A percentile compares a stretch with the other conserved stretches of the same genome.
These are phyloP conservation scores for Malassezia yamatoensis DNA, from an alignment of 1,284 basidiomycete genomes.

Conservation along the genomic window DNA sequence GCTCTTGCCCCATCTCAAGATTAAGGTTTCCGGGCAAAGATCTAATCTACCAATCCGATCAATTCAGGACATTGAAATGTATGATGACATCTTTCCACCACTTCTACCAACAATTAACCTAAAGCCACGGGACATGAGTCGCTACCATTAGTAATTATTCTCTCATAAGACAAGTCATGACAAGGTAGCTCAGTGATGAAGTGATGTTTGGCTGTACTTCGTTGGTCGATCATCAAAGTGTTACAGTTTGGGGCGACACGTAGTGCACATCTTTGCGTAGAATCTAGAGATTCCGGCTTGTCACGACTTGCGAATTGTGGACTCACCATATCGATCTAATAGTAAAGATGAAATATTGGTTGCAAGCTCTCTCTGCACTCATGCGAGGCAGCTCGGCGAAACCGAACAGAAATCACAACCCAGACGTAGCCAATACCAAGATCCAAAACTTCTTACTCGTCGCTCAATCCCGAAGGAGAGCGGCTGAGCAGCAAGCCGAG, in stretches of 20 bases:
- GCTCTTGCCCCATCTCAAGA: too few species aligned
- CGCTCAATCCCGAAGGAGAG: constrained; percentile 19
- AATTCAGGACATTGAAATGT: too few species aligned
- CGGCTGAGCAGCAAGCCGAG: constrained; percentile 5
- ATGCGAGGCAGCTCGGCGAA: constrained; percentile 1
- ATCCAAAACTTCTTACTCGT: not conserved
- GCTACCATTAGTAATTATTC: too few species aligned
- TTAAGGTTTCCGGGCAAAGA: too few species aligned
- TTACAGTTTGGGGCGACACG: constrained; percentile 21
- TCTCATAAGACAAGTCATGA: too few species aligned
- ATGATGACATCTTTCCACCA: too few species aligned
- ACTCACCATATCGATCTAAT: not conserved
- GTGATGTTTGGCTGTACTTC: constrained; percentile 20
- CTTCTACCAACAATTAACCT: too few species aligned
- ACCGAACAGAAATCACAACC: not conserved
- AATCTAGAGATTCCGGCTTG: not conserved
- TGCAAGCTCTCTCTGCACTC: constrained; percentile 5
- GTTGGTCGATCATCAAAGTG: constrained; percentile 19
- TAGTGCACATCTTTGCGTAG: constrained; percentile 15
- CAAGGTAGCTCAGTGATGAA: constrained; percentile 15
- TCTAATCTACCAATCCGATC: too few species aligned
- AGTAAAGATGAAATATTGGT: constrained; percentile 3
- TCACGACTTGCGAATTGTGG: not conserved
- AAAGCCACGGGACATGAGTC: too few species aligned
- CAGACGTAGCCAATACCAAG: not conserved